Conservation (phyloP, 2,329 filamentous ascomycete genomes). For the Aspergillus hortae region DNA sequence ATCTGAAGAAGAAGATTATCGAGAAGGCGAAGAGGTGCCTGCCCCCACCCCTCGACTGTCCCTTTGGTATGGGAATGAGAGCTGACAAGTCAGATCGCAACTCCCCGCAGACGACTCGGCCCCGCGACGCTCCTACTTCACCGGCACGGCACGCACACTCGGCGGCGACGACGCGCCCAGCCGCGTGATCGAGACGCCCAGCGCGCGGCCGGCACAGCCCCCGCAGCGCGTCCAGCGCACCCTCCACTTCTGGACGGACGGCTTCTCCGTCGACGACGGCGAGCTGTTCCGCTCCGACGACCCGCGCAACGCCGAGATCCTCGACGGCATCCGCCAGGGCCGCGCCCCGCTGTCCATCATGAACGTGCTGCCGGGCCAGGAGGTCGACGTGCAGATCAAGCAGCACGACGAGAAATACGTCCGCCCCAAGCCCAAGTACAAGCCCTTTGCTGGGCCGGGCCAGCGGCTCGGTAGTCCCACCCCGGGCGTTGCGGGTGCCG, state of each 20-base stretch:
- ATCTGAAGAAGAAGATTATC: constrained; percentile 50
- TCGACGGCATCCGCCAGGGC: constrained; percentile 61
- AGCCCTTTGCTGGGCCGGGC: constrained; percentile 58
- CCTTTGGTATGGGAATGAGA: no score
- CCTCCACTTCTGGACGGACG: constrained; percentile 63
- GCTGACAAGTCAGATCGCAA: constrained; percentile 21
- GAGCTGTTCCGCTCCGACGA: constrained; percentile 62
- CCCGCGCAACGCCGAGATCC: constrained; percentile 58
- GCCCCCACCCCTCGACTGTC: no score
- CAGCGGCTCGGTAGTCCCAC: constrained; percentile 63
- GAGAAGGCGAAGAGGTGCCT: constrained; percentile 42
- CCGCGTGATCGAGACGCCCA: constrained; percentile 52
- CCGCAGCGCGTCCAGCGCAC: constrained; percentile 55
- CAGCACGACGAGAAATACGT: constrained; percentile 63
- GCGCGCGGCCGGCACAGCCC: constrained; percentile 36
- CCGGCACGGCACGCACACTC: constrained; percentile 60
- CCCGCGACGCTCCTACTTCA: constrained; percentile 48
- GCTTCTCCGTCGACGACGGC: constrained; percentile 65
- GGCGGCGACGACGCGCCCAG: constrained; percentile 63
- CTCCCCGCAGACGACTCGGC: constrained; percentile 43
- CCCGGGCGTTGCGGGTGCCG: constrained; percentile 43
- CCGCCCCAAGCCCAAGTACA: constrained; percentile 61
- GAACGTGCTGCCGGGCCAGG: constrained; percentile 60
- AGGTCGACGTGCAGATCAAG: constrained; percentile 62
- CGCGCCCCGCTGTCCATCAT: constrained; percentile 61